Base-by-base conservation (phyloP, 2,329 filamentous ascomycete genomes). In the Colletotrichum abscissum region DNA sequence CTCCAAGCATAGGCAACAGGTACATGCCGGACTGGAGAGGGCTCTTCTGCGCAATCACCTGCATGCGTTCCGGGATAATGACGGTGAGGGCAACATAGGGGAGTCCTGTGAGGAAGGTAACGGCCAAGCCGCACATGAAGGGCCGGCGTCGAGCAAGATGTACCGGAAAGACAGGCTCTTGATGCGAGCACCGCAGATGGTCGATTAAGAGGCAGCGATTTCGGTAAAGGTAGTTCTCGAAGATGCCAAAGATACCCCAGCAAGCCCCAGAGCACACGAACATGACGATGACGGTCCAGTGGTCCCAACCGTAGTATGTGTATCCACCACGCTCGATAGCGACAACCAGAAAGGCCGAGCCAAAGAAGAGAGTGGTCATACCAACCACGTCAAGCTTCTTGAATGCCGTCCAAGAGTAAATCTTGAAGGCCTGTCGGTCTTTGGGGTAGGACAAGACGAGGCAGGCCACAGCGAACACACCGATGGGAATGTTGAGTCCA, bases 401-500 rank as follows among this genome's bases (percentile, higher is more conserved):
- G 57, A 89, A 82, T 0, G 86, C 83, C 5, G 79, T 79, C 80
- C 82, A 82, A 1, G 84, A 85, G 55, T 83, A 80, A 59, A 84
- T 77, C 42, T 80, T 75, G 4, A 79, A 78, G 4, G 80, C 80
- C 11, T 83, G 67, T 11, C 52, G 76, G 59, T 83, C 81, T 5
- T 79, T 78, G 0, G 86, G 86, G 83, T 86, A 88, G 55, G 84
- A 82, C 66, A 84, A 82, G n/a, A 85, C 82, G 3, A 90, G 84
- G 5, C 82, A 83, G 19, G 84, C 76, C n/a, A 89, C 82, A 4
- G 86, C 83, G 12, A 85, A 76, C 2, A 86, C 77, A 1, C 87
- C 87, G 74, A 87, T 85, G 0, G 88, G 88, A 26, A 89, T 82
- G 89, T 92, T 92, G 78, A 91, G 87, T 79, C 88, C 88, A 78